phyloP scores from a whole-genome alignment of 768 basidiomycete species.

The Lactarius sanguifluus region DNA sequence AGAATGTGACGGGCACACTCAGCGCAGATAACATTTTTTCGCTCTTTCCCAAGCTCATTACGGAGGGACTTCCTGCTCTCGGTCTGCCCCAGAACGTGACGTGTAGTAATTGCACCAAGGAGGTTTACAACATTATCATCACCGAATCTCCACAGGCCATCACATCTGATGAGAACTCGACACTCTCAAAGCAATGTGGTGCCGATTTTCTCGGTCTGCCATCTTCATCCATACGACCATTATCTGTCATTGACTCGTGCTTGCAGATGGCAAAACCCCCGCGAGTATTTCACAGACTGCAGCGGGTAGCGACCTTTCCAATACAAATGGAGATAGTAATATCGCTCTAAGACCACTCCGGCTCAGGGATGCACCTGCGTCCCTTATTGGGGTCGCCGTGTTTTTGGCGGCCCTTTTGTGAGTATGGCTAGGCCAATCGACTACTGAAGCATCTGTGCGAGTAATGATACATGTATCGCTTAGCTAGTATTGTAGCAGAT shows the following conservation, averaged over 20 bases:
- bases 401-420: slow-evolving; percentile 8
- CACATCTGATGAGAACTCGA: slow-evolving; percentile 24
- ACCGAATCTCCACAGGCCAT: slow-evolving; percentile 31
- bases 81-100: slow-evolving; percentile 31
- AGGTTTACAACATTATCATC: slow-evolving; percentile 34
- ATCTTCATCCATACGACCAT: background rate
- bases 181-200: slow-evolving; percentile 34
- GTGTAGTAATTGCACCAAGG: slow-evolving; percentile 40
- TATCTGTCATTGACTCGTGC: background rate
- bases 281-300: slow-evolving; percentile 34
- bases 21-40: background rate
- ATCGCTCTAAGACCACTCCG: background rate
- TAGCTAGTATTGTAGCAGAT: background rate
- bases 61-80: slow-evolving; percentile 23
- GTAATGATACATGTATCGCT: background rate
- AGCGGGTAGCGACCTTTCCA: background rate
- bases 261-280: slow-evolving; percentile 35
- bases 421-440: background rate
- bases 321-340: background rate
- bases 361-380: background rate
- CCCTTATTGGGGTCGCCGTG: background rate
- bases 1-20: slow-evolving; percentile 37
- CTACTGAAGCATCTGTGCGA: background rate
- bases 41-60: slow-evolving; percentile 11
- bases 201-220: slow-evolving; percentile 36